Evolutionary conservation across 768 basidiomycete genomes (phyloP).

Genomic region (Austroboletus festivus): DNA sequence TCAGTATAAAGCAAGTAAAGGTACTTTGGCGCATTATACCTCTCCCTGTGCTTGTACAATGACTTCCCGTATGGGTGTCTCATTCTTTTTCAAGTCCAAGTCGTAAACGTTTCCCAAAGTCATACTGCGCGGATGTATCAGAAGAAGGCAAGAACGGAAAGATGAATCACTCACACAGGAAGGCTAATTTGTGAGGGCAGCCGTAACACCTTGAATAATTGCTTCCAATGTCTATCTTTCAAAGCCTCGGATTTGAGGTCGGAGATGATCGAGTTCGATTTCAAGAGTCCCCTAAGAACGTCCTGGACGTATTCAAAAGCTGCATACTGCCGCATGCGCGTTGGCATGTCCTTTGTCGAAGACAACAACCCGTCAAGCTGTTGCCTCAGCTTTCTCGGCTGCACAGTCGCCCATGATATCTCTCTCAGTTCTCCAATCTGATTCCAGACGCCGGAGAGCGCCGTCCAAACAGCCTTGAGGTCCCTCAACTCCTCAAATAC

Average conservation of each 20-base stretch:
- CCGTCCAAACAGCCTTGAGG: conserved; percentile 98
- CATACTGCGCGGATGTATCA: conserved; percentile 54
- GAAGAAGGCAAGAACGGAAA: conserved; percentile 9
- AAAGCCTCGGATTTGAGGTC: conserved; percentile 97
- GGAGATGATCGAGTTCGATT: conserved; percentile 84
- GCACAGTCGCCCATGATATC: conserved; percentile 85
- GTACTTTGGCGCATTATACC: conserved; percentile 38
- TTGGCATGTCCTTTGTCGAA: conserved; percentile 99
- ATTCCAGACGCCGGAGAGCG: conserved; percentile 94
- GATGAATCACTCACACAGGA: conserved; percentile 50
- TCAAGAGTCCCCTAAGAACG: conserved; percentile 76
- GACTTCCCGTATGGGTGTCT: conserved; percentile 86
- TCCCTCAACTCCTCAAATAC: conserved; percentile 94
- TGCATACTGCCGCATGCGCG: conserved; percentile 97
- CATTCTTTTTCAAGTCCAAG: conserved; percentile 92
- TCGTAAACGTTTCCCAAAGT: conserved; percentile 97
- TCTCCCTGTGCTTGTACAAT: conserved; percentile 98
- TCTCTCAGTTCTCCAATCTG: conserved; percentile 89
- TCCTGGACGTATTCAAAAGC: conserved; percentile 99
- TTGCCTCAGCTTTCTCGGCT: conserved; percentile 91
- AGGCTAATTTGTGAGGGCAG: conserved; percentile 74
- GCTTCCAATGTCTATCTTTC: conserved; percentile 98
- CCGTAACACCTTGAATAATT: conserved; percentile 86
- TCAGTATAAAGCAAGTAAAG: conserved; percentile 7
- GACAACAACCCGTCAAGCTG: conserved; percentile 86